phyloP scores from a whole-genome alignment of 768 basidiomycete species.

The Clavulina sp. region DNA sequence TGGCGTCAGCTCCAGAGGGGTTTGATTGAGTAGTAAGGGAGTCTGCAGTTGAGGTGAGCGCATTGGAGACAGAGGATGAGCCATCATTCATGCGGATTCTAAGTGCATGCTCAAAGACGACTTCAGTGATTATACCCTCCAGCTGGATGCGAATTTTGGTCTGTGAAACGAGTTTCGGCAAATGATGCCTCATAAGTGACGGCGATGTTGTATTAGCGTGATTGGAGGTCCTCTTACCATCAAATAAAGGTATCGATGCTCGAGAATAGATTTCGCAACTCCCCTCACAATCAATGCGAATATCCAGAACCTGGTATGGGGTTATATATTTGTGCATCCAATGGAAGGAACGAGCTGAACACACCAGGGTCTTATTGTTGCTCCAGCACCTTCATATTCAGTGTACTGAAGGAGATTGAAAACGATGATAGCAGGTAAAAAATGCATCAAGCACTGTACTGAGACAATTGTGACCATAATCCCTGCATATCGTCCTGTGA shows the following conservation, averaged over 20 bases:
- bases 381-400: too few relatives aligned
- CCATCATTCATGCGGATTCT: conserved; percentile 46
- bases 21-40: background rate
- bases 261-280: conserved; percentile 21
- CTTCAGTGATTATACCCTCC: conserved; percentile 36
- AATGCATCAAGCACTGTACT: too few relatives aligned
- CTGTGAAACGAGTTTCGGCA: too few relatives aligned
- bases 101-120: conserved; percentile 78
- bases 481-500: too few relatives aligned
- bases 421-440: conserved; percentile 25
- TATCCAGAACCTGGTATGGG: conserved; percentile 21
- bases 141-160: conserved; percentile 31
- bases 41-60: background rate
- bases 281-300: conserved; percentile 20
- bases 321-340: too few relatives aligned
- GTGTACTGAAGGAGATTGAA: too few relatives aligned
- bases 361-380: too few relatives aligned
- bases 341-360: conserved; percentile 36
- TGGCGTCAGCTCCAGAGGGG: too few relatives aligned
- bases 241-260: conserved; percentile 38
- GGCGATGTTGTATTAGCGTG: conserved; percentile 1
- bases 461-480: too few relatives aligned
- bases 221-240: conserved; percentile 19
- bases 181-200: too few relatives aligned
- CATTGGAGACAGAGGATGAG: background rate